These are phyloP conservation scores for Pleurotus eryngii DNA, from an alignment of 768 basidiomycete species.

Conservation along the genomic window DNA sequence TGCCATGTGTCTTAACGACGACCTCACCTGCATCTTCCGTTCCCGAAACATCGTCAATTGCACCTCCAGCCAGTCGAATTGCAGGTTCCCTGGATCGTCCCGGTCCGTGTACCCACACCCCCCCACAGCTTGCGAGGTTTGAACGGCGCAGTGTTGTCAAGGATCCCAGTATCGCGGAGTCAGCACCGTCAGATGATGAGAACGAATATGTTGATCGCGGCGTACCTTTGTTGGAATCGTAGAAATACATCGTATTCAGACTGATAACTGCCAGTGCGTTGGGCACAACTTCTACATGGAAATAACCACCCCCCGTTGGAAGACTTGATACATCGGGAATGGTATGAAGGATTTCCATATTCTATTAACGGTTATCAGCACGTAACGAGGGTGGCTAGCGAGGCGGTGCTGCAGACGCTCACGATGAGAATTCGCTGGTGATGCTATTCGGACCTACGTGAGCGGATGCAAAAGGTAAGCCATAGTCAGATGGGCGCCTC, in stretches of 20 bases:
- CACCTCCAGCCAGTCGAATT: slow-evolving; percentile 89
- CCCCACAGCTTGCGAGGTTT: slow-evolving; percentile 53
- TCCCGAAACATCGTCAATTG: slow-evolving; percentile 68
- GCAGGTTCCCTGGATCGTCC: slow-evolving; percentile 82
- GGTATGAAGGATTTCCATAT: slow-evolving; percentile 86
- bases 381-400: slow-evolving; percentile 9
- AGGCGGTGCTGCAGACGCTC: slow-evolving; percentile 20
- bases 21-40: slow-evolving; percentile 72
- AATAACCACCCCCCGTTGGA: slow-evolving; percentile 92
- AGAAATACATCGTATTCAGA: slow-evolving; percentile 90
- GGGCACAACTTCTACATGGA: slow-evolving; percentile 74
- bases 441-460: slow-evolving; percentile 61
- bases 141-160: neutral
- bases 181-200: slow-evolving; percentile 11
- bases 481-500: neutral
- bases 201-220: slow-evolving; percentile 3
- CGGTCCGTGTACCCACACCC: slow-evolving; percentile 63
- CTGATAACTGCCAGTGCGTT: slow-evolving; percentile 74
- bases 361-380: slow-evolving; percentile 29
- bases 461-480: slow-evolving; percentile 10
- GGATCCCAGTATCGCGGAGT: neutral
- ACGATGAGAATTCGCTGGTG: slow-evolving; percentile 69
- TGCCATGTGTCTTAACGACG: neutral
- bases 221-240: slow-evolving; percentile 82
- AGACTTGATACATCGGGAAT: slow-evolving; percentile 72